Evolutionary conservation across 345 rosid species (phyloP).

Genomic region (Aethionema arabicum): DNA sequence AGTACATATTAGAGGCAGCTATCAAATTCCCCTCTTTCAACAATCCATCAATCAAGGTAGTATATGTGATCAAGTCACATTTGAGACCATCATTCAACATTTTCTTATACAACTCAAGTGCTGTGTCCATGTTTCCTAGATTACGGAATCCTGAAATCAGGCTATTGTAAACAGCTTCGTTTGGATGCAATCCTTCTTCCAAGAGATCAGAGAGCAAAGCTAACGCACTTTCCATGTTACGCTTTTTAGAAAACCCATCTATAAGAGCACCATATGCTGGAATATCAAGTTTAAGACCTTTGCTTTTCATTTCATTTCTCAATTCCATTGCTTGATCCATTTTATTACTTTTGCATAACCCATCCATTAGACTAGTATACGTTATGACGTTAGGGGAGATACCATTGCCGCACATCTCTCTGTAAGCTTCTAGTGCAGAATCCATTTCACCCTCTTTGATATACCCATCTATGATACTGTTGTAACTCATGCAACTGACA

Average conservation of each 20-base stretch:
- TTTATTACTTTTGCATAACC: conserved; percentile 35
- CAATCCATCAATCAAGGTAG: conserved; percentile 70
- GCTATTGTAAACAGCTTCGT: conserved; percentile 50
- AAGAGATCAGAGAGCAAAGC: conserved; percentile 59
- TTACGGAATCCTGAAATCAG: conserved; percentile 67
- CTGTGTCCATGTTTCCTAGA: conserved; percentile 63
- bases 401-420: conserved; percentile 59
- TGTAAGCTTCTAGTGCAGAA: conserved; percentile 49
- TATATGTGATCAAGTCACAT: conserved; percentile 57
- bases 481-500: conserved; percentile 57
- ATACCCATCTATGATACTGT: conserved; percentile 63
- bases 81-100: conserved; percentile 60
- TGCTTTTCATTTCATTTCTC: conserved; percentile 47
- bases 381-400: conserved; percentile 61
- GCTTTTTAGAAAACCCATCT: conserved; percentile 57
- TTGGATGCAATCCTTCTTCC: conserved; percentile 62
- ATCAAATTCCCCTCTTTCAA: conserved; percentile 56
- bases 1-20: conserved; percentile 59
- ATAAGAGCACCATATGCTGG: conserved; percentile 53
- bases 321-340: conserved; percentile 36
- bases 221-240: conserved; percentile 57
- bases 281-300: conserved; percentile 52
- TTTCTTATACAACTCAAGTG: conserved; percentile 51
- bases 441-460: conserved; percentile 52
- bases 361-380: conserved; percentile 63